Conservation (phyloP, 177 flowering plant genomes). For the Telopea speciosissima region DNA sequence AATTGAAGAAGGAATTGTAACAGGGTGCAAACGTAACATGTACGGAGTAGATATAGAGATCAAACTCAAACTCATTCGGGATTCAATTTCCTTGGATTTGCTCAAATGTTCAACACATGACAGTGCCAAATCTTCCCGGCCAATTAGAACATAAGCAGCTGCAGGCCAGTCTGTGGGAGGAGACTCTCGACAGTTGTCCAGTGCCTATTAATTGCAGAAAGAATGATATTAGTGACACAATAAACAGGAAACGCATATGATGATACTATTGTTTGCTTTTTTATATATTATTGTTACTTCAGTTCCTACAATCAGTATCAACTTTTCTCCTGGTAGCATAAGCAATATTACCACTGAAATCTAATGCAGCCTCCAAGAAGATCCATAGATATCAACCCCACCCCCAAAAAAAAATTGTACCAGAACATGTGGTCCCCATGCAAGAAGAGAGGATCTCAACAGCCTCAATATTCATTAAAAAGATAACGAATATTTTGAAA, state of each 20-base stretch:
- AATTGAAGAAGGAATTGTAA: constrained; percentile 63
- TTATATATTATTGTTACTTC: not conserved
- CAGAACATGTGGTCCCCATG: not conserved
- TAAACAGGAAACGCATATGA: not conserved
- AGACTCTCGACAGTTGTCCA: constrained; percentile 87
- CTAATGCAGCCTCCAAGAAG: not conserved
- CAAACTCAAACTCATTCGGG: constrained; percentile 36
- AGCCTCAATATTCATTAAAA: not conserved
- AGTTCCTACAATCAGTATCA: not conserved
- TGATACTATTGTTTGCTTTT: not conserved
- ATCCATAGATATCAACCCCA: not conserved
- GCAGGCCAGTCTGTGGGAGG: constrained; percentile 96
- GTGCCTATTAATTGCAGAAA: constrained; percentile 43
- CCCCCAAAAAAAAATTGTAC: not conserved
- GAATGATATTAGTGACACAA: not conserved
- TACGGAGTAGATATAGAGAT: constrained; percentile 81
- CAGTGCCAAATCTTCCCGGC: constrained; percentile 90
- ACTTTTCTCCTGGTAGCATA: no score
- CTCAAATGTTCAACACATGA: constrained; percentile 36
- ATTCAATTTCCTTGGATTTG: constrained; percentile 44
- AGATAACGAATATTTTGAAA: not conserved
- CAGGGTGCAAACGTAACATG: constrained; percentile 85
- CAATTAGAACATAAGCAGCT: constrained; percentile 93
- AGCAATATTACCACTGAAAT: not conserved
- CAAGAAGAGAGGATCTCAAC: no score